Conservation (phyloP, 75 land plant genomes). For the Picea glauca region DNA sequence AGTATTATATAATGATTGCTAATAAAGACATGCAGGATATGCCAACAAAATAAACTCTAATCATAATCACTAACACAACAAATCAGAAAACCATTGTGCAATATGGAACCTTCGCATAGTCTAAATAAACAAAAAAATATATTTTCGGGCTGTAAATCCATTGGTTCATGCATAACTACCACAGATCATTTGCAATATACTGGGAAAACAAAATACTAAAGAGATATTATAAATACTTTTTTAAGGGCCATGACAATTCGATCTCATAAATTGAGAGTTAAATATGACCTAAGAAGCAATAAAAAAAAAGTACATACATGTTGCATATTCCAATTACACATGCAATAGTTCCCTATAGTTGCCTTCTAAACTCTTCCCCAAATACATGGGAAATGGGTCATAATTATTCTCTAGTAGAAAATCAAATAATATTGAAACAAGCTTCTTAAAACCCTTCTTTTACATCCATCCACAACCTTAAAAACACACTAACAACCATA, state of each 20-base stretch:
- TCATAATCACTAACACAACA: not conserved
- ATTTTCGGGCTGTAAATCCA: constrained; percentile 90
- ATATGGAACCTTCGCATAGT: constrained; percentile 54
- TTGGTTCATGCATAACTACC: constrained; percentile 90
- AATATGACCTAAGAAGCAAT: too few relatives aligned
- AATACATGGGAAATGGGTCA: constrained; percentile 74
- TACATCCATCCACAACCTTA: not conserved
- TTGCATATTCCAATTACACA: constrained; percentile 61
- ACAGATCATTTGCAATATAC: constrained; percentile 8
- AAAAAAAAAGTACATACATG: constrained; percentile 56
- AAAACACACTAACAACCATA: not conserved
- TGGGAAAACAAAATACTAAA: not conserved
- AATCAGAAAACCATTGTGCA: constrained; percentile 36
- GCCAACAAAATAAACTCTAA: not conserved
- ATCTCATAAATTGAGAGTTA: too few relatives aligned
- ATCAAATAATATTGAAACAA: constrained; percentile 92
- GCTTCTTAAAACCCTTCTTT: constrained; percentile 90
- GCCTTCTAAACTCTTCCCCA: constrained; percentile 81
- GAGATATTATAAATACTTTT: too few relatives aligned
- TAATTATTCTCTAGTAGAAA: constrained; percentile 73
- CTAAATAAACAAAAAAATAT: constrained; percentile 77
- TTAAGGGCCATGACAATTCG: too few relatives aligned
- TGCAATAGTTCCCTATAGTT: constrained; percentile 18
- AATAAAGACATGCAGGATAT: not conserved
- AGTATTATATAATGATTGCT: too few relatives aligned